A percentile compares a stretch with the other conserved stretches of the same genome.
Evolutionary conservation across 2,329 filamentous ascomycete genomes (phyloP).

Genomic region (Diplocarpon mali): DNA sequence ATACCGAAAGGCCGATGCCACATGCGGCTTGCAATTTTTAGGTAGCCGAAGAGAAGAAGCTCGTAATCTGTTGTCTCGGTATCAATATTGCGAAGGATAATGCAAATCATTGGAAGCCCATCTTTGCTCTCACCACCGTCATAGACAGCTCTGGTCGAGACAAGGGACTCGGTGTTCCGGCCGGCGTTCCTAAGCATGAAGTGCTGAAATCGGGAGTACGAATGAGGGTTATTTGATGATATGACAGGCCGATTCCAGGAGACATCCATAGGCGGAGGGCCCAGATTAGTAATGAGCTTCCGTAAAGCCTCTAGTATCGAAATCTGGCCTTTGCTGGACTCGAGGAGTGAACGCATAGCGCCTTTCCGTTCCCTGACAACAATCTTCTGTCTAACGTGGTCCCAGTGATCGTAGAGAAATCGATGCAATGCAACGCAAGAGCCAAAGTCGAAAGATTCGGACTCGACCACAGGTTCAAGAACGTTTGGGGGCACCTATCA

Average conservation of each 20-base stretch:
- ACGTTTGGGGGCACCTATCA: conserved; percentile 37
- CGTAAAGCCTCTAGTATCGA: conserved; percentile 49
- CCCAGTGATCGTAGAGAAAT: conserved; percentile 63
- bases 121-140: conserved; percentile 63
- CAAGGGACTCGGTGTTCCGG: conserved; percentile 50
- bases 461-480: conserved; percentile 31
- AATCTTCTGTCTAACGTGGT: conserved; percentile 54
- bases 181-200: conserved; percentile 64
- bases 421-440: conserved; percentile 59
- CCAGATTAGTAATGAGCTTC: conserved; percentile 53
- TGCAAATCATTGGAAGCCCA: conserved; percentile 55
- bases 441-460: conserved; percentile 55
- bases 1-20: conserved; percentile 61
- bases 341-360: conserved; percentile 42
- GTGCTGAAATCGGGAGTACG: conserved; percentile 59
- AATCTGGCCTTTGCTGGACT: conserved; percentile 39
- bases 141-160: conserved; percentile 55
- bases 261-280: conserved; percentile 55
- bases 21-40: conserved; percentile 60
- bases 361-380: conserved; percentile 48
- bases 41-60: conserved; percentile 54
- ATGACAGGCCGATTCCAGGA: conserved; percentile 59
- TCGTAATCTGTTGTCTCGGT: conserved; percentile 55
- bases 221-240: conserved; percentile 49
- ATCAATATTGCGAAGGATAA: conserved; percentile 58